Base-by-base conservation (phyloP, 106 monocot genomes). In the Dioscorea dumetorum region DNA sequence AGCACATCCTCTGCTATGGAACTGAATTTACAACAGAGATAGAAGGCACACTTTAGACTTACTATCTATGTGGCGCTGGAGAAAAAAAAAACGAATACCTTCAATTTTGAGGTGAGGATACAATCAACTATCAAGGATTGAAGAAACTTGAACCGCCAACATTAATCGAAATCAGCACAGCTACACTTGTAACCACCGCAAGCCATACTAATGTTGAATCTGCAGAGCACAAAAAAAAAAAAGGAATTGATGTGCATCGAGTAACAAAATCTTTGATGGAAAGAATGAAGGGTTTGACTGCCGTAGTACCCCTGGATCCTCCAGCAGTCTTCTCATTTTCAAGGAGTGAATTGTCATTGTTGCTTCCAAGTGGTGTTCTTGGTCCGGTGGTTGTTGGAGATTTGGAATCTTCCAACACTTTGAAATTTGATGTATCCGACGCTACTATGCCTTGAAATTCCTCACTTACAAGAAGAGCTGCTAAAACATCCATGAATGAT, bases 371-470 rank as follows among this genome's bases (percentile, higher is more conserved):
- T 14, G 20, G 22, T 19, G 68, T 31, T 74, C 65, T 79, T 58
- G 82, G 78, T 49, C 50, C 8, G 0, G 57, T 19, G 0, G 79
- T 50, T 61, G 67, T 76, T 22, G 62, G 23, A 56, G 61, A 76
- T n/a, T 49, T 48, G 22, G 67, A 62, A 12, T 77, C 76, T 54
- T 84, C 80, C 8, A 64, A 48, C 61, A 52, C 60, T 62, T 76
- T 82, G 1, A 68, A 24, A 60, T 48, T 73, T 70, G 79, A 80
- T 15, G 76, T 69, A 74, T 97, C 95, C 63, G 95, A 91, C 60
- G 94, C 69, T 70, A 97, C 86, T 31, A 97, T 97, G 58, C 95
- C 95, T 79, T 82, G 91, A 74, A 97, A 97, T 78, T 97, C 91
- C 72, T 97, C 95, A 70, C 95, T 97, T 5, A 97, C 79, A 74